A percentile compares a stretch with the other conserved stretches of the same genome.
Evolutionary conservation across 2,329 filamentous ascomycete species (phyloP).

Genomic region (Trichoderma aggressivum): DNA sequence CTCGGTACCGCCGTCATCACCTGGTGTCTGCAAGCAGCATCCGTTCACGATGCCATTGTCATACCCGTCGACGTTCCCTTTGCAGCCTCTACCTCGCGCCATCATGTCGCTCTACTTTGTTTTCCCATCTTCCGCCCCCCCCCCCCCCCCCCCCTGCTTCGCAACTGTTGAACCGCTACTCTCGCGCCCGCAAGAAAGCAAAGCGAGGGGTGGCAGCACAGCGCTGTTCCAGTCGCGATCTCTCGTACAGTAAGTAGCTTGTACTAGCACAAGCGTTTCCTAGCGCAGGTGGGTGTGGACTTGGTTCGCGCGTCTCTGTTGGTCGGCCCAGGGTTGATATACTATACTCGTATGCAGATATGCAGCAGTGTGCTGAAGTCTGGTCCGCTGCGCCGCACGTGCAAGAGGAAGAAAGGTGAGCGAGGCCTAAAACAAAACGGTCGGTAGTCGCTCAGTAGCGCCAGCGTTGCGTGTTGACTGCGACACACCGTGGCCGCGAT

Average conservation of each 20-base stretch:
- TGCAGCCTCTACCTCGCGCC: neutral
- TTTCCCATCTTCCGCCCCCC: neutral
- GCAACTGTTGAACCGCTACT: neutral
- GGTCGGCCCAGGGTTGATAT: neutral
- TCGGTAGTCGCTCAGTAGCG: neutral
- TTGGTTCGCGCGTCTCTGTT: neutral
- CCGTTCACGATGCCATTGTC: neutral
- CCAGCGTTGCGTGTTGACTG: neutral
- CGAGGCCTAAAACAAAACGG: neutral
- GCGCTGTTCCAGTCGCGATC: neutral
- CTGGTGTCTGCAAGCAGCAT: neutral
- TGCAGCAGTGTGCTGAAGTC: neutral
- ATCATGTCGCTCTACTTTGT: neutral
- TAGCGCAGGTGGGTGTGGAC: neutral
- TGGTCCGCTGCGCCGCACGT: neutral
- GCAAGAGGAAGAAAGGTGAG: neutral
- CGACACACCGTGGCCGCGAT: neutral
- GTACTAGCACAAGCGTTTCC: neutral
- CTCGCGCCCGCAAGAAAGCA: neutral
- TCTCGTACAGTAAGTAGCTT: neutral
- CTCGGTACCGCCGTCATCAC: neutral
- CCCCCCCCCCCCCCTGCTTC: neutral
- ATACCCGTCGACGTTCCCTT: neutral
- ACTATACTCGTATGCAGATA: neutral
- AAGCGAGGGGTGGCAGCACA: neutral